Evolutionary conservation across 2,329 filamentous ascomycete genomes (phyloP).

Genomic region (Epichloe amarillans): DNA sequence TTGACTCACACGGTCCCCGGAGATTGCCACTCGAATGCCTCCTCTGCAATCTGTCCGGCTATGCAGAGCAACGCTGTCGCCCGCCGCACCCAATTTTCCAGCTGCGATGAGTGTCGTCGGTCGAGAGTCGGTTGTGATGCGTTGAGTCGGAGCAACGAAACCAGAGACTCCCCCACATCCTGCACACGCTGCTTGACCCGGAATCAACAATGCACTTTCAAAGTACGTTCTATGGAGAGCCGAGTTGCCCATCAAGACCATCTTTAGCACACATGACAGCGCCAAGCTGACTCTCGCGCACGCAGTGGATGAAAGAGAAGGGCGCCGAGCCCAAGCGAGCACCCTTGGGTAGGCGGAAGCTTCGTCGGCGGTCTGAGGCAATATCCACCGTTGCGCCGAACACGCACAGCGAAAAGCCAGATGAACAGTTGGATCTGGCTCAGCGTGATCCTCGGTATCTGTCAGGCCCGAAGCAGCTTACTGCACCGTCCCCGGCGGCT

Average conservation of each 20-base stretch:
- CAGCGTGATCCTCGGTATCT: background rate
- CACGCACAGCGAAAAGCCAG: background rate
- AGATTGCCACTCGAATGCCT: background rate
- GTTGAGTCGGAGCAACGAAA: conserved; percentile 24
- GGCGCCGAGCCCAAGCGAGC: background rate
- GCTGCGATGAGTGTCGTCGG: conserved; percentile 19
- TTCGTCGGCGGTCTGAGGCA: background rate
- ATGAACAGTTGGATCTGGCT: background rate
- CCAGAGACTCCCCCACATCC: conserved; percentile 50
- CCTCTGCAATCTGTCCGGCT: background rate
- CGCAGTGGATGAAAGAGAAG: conserved; percentile 4
- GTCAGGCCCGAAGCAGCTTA: background rate
- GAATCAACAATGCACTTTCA: conserved; percentile 16
- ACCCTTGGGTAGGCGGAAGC: conserved; percentile 1
- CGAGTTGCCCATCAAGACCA: too few relatives aligned
- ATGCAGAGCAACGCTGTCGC: conserved; percentile 11
- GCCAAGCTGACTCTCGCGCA: too few relatives aligned
- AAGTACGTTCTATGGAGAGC: conserved; percentile 8
- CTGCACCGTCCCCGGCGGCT: background rate
- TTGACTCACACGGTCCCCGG: too few relatives aligned
- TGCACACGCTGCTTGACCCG: conserved; percentile 45
- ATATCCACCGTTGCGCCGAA: background rate
- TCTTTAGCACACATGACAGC: too few relatives aligned
- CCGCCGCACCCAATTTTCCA: conserved; percentile 23
- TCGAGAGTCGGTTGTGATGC: conserved; percentile 20